Evolutionary conservation across 257 asterid genomes (phyloP).

Genomic region (Ilex asprella): DNA sequence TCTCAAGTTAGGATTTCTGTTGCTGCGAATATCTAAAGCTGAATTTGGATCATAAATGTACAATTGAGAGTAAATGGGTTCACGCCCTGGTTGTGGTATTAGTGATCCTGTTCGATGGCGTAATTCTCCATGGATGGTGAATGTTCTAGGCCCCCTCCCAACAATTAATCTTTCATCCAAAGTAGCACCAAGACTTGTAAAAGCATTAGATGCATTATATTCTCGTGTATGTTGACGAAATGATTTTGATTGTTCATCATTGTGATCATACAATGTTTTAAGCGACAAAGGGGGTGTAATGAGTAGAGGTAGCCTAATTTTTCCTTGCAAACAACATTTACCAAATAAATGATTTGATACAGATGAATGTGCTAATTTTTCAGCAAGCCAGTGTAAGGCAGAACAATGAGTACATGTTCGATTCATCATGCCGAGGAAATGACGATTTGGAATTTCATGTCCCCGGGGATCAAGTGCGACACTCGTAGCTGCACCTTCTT

Average conservation of each 20-base stretch:
- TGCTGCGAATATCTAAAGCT: not conserved
- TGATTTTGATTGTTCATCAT: not conserved
- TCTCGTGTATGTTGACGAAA: not conserved
- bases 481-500: too few species aligned
- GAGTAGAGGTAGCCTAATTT: not conserved
- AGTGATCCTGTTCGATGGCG: not conserved
- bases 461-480: too few species aligned
- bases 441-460: too few species aligned
- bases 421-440: too few species aligned
- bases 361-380: not conserved
- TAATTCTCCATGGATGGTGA: not conserved
- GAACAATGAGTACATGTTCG: not conserved
- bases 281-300: not conserved
- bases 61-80: not conserved
- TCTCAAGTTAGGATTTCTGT: not conserved
- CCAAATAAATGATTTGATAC: not conserved
- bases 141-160: not conserved
- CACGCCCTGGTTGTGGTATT: not conserved
- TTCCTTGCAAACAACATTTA: not conserved
- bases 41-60: not conserved
- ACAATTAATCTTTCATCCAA: not conserved
- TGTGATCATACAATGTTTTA: not conserved
- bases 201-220: too few species aligned
- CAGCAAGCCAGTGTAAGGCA: not conserved
- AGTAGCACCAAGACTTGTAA: too few species aligned